Base-by-base conservation (phyloP, 192 early-diverging fungal species). In the Coemansia sp. region DNA sequence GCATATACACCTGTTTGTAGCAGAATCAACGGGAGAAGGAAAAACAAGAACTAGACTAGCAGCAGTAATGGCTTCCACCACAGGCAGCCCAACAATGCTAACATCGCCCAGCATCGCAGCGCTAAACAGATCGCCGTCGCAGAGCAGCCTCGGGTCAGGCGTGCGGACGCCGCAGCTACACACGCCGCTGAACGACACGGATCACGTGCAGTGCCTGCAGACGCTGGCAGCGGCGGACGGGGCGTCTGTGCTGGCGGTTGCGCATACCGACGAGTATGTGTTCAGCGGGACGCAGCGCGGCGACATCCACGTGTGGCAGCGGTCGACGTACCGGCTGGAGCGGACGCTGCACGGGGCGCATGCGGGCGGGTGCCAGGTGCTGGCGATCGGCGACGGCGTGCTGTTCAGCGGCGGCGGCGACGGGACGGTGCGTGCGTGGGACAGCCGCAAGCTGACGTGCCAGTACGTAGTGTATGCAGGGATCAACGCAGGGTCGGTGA, bases 381-480 rank as follows among this genome's bases (percentile, higher is more conserved):
- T 77, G 41, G 64, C 37, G 17, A 29, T 82, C 2, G 63, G 61
- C 58, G 31, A 30, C 30, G 27, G 36, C 8, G 53, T 64, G 14
- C 42, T 81, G 47, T 79, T 55, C 31, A 75, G 66, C 58, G 65
- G 67, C 19, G 72, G 72, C 67, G 87, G 87, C n/a, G 90, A 92
- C 57, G 87, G 88, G 11, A 88, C 83, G 1, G 84, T 92, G 38
- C 76, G 88, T 33, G 84, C 85, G 2, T 92, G 90, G 90, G 83
- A 89, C 55, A 82, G 83, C 19, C 73, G 75, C 29, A 82, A 75
- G 17, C 74, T 92, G 23, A 72, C 72, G 52, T 87, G 84, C 61
- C 64, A 84, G 6, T 89, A 87, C 30, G 69, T 85, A 7, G 75
- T 92, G 13, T 84, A 87, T 60, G 85, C 87, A 13, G 86, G 86